phyloP scores from a whole-genome alignment of 257 asterid species.

The Solanum microdontum region DNA sequence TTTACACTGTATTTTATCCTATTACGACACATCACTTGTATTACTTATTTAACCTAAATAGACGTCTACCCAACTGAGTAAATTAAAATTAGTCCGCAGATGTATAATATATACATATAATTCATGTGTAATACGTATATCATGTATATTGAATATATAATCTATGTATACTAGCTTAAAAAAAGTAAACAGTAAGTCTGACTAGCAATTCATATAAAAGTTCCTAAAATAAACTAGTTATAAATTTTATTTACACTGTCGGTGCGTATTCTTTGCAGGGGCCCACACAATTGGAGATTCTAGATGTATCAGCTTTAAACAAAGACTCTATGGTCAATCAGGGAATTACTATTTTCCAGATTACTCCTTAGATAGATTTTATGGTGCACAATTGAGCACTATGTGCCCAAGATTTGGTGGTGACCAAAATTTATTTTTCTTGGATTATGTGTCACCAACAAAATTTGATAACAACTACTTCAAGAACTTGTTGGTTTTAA shows the following conservation, averaged over 20 bases:
- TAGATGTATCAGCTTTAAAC: conserved; percentile 72
- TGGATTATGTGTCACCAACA: conserved; percentile 54
- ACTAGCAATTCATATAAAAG: rapidly evolving
- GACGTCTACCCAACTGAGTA: not conserved
- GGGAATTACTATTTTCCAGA: conserved; percentile 46
- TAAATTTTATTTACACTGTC: rapidly evolving
- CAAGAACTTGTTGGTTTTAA: conserved; percentile 52
- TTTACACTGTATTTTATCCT: not conserved
- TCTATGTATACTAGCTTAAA: not conserved
- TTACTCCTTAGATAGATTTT: conserved; percentile 36
- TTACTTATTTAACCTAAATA: not conserved
- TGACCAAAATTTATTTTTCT: conserved; percentile 54
- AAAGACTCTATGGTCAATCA: conserved; percentile 70
- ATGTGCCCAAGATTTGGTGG: conserved; percentile 70
- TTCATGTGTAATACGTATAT: not conserved
- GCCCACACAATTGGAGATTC: conserved; percentile 24
- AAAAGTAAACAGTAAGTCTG: not conserved
- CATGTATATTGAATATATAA: not conserved
- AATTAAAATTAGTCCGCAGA: not conserved
- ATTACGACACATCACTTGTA: not conserved
- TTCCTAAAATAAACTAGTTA: not conserved
- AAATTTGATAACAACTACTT: conserved; percentile 67
- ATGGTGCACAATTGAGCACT: conserved; percentile 46
- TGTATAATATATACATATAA: not conserved
- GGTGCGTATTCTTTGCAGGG: not conserved